These are phyloP conservation scores for Corchorus olitorius DNA, from an alignment of 345 rosid genomes.

Conservation along the genomic window DNA sequence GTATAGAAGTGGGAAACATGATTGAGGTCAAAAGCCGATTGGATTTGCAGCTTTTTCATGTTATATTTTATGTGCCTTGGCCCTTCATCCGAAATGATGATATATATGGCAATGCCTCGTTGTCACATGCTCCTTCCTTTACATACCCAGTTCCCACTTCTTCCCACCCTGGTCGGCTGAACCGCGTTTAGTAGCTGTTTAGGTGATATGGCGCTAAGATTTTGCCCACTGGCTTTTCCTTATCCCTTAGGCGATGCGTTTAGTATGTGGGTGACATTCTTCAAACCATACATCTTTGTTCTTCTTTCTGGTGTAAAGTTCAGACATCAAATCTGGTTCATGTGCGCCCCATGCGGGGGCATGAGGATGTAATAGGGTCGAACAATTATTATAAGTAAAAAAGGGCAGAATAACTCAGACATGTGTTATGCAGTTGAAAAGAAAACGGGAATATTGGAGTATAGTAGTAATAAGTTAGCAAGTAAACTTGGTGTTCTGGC, in stretches of 20 bases:
- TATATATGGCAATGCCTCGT: background rate
- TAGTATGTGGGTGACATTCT: background rate
- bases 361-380: background rate
- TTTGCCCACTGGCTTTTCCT: background rate
- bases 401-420: background rate
- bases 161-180: background rate
- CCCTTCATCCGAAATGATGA: background rate
- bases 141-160: background rate
- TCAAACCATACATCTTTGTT: background rate
- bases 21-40: background rate
- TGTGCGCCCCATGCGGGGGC: background rate
- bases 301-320: background rate
- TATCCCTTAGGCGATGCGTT: background rate
- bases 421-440: slow-evolving; percentile 19
- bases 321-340: background rate
- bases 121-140: background rate
- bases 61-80: background rate
- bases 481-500: background rate
- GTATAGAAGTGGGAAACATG: background rate
- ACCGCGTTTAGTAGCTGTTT: background rate
- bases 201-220: background rate
- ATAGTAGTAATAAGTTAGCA: background rate
- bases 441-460: background rate
- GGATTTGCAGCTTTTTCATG: background rate
- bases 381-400: background rate